phyloP scores from a whole-genome alignment of 2,329 filamentous ascomycete genomes.

The Alternaria alternata region DNA sequence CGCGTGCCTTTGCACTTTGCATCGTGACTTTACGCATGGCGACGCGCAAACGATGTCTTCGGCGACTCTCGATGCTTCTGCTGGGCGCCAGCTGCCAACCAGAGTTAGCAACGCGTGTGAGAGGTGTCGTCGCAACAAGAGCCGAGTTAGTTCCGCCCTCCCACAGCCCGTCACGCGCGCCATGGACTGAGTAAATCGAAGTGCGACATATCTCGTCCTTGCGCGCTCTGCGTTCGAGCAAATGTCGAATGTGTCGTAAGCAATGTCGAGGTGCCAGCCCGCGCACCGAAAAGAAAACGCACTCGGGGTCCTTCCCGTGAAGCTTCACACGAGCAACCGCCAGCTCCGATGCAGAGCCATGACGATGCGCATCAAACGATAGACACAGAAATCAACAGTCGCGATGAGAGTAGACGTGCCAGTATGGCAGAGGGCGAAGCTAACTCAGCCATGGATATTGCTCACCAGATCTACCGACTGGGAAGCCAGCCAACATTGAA shows the following conservation, averaged over 20 bases:
- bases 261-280: not conserved
- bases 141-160: slow-evolving; percentile 14
- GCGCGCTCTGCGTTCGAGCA: slow-evolving; percentile 45
- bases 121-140: slow-evolving; percentile 21
- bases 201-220: slow-evolving; percentile 48
- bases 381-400: not conserved
- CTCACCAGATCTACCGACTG: slow-evolving; percentile 19
- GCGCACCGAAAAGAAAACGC: slow-evolving; percentile 14
- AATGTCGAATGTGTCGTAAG: slow-evolving; percentile 24
- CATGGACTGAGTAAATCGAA: slow-evolving; percentile 14
- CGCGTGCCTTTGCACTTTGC: not conserved
- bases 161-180: not conserved
- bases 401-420: slow-evolving; percentile 7
- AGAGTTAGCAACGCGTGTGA: slow-evolving; percentile 21
- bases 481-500: slow-evolving; percentile 33
- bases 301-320: slow-evolving; percentile 8
- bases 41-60: not conserved
- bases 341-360: not conserved
- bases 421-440: slow-evolving; percentile 27
- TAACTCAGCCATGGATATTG: slow-evolving; percentile 49
- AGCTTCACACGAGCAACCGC: slow-evolving; percentile 10
- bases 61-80: not conserved
- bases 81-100: slow-evolving; percentile 8
- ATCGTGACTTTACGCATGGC: not conserved
- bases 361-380: not conserved